Evolutionary conservation across 192 early-diverging fungal genomes (phyloP), one percentile per base, ranked within the genome.

Genomic region (Coemansia sp.): DNA sequence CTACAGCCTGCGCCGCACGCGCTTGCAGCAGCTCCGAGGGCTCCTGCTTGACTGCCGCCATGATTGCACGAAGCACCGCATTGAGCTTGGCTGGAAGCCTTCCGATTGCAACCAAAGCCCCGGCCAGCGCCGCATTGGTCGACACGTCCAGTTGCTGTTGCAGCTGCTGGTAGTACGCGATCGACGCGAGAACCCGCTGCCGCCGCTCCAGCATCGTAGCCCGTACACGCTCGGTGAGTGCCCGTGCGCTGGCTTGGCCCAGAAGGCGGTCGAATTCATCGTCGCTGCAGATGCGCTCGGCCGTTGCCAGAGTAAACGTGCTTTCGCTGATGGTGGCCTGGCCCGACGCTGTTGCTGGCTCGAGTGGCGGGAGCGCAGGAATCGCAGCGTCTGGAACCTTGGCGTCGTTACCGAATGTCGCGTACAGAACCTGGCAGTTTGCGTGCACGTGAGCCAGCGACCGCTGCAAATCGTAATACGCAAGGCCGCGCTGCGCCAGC

Each of bases 31-130:
- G 73, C 33, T 66, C 75, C 24, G 83, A 85, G 11, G 48, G 65
- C 71, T 92, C 90, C 43, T 69, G 72, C 75, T 94, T 93, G 63
- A 97, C 83, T 16, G 90, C 87, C 46, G 90, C 88, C 94, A 97
- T 98, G 33, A 99, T 75, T 53, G 90, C 78, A 24, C 94, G 88
- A 53, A 98, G 89, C 10, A 99, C 78, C 0, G 90, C 87, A 65
- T 92, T 96, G 9, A 96, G 84, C 72, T 94, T 96, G 0, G 80
- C 61, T 8, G 98, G 96, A 14, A 98, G 78, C 2, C 66, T 78
- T 5, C 91, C 92, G 33, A 97, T 65, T 9, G 88, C 87, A 0
- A 96, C 89, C 4, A 95, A 84, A 2, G 95, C 94, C 0, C 89
- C 86, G n/a, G 95, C 91, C 26, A 90, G 79, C 20, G 88, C 86